Conservation (phyloP, 129 eudicot genomes). For the Artemisia tridentata region DNA sequence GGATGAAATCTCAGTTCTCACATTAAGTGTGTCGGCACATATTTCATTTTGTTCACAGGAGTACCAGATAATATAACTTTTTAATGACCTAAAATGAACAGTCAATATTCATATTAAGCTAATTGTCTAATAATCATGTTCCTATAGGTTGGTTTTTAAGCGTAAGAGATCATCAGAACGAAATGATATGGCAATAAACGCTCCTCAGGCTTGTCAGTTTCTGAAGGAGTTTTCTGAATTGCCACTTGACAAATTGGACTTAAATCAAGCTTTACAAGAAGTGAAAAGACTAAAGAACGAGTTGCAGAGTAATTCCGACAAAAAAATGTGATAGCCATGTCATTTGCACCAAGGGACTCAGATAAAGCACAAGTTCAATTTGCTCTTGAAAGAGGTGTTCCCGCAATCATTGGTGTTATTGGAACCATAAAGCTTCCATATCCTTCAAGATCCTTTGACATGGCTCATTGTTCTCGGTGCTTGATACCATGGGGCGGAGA, state of each 20-base stretch:
- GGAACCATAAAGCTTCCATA: no score
- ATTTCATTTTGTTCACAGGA: no score
- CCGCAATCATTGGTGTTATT: no score
- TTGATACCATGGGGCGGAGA: no score
- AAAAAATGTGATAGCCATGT: no score
- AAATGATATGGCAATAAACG: conserved; percentile 24
- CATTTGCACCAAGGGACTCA: no score
- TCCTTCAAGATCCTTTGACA: no score
- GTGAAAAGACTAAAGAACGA: conserved; percentile 53
- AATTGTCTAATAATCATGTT: neutral
- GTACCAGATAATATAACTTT: neutral
- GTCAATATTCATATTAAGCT: neutral
- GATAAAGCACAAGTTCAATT: no score
- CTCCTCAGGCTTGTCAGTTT: conserved; percentile 60
- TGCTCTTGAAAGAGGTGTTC: no score
- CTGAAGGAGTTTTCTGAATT: conserved; percentile 72
- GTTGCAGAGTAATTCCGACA: conserved; percentile 74
- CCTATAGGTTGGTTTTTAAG: conserved; percentile 52
- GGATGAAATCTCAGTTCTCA: no score
- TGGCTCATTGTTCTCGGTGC: no score
- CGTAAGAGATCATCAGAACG: conserved; percentile 63
- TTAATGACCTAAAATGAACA: neutral
- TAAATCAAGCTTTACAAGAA: conserved; percentile 58
- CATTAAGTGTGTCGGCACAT: no score
- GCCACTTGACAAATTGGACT: conserved; percentile 84